Base-by-base conservation (phyloP, 495 filamentous ascomycete species). In the Aspergillus wentii region DNA sequence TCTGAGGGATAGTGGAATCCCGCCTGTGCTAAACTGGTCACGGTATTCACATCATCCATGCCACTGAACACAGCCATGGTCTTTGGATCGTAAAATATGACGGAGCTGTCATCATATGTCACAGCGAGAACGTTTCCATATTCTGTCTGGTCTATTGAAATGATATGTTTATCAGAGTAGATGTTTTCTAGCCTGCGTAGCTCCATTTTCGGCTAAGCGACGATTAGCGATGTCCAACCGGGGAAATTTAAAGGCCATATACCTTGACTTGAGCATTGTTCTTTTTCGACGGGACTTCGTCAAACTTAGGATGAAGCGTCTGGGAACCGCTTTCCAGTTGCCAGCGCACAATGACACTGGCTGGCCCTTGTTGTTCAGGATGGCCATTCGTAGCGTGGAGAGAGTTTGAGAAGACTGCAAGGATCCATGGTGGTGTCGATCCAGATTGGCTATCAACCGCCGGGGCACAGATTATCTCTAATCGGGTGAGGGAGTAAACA, bases 291-390 rank as follows among this genome's bases (percentile, higher is more conserved):
- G 77, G 69, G 23, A 90, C 66, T 48, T 89, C 83, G 38, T 83
- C 80, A 48, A 94, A 90, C 34, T 79, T 82, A 2, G 79, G 57
- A 51, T 90, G 84, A 8, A 91, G 66, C 5, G 61, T 64, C 17
- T 75, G 69, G 21, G 76, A 67, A 13, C 78, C 69, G 25, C 57
- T 64, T 7, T 80, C 62, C n/a, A 92, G 54, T 44, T 89, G 81
- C 88, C 86, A 94, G 38, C 82, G 74, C 20, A 82, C 79, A 37
- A 94, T 75, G 19, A 86, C 72, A 46, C 78, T 88, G 41, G 77
- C 71, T 3, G 72, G 62, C 13, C 78, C 78, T 46, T 79, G 75
- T 20, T 75, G 70, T 22, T 75, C 76, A 17, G 78, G 63, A 30
- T 55, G 69, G 64, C 62, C 68, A 44, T 52, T 65, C 35, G 59